Evolutionary conservation across 345 rosid species (phyloP), one percentile per base, ranked within the genome.

Genomic region (Euphorbia tirucalli): DNA sequence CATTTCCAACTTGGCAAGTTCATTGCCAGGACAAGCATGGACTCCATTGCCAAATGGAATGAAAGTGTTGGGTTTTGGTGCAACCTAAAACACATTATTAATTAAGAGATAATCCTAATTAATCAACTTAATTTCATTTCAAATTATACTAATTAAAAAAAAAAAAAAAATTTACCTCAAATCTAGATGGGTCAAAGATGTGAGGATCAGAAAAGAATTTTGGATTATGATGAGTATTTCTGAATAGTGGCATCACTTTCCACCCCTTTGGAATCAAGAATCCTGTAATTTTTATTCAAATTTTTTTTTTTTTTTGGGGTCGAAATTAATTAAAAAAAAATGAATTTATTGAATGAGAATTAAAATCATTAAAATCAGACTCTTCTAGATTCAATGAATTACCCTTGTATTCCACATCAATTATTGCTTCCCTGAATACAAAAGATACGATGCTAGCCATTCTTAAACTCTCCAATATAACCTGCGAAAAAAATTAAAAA

Each of bases 181-280:
- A 95, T 76, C 97, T 89, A 37, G 93, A 90, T 55, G 97, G 97
- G 66, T 90, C 88, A 76, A 92, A 89, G 60, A 75, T 74, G n/a
- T 88, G 82, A 56, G 99, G 91, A 65, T 90, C 86, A 55, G 93
- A 32, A 80, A 89, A 95, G 69, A 86, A 79, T 37, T 89, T 89
- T 18, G 90, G 88, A 73, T 82, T 87, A 81, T 92, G 93, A 77
- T 95, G 99, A 75, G 92, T 95, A 78, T 89, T 92, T 87, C 99
- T 84, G 84, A 95, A 95, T 60, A 92, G 68, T 72, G 99, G 99
- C 97, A 95, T 86, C 78, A 95, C 99, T 81, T 95, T 95, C 99
- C 99, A 95, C 48, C 99, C 99, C 70, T 88, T 92, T 25, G 99
- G 99, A 74, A 95, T 95, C 65, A 84, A 80, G 77, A 86, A 87